Evolutionary conservation across 768 basidiomycete species (phyloP).

Genomic region (Asterophora parasitica): DNA sequence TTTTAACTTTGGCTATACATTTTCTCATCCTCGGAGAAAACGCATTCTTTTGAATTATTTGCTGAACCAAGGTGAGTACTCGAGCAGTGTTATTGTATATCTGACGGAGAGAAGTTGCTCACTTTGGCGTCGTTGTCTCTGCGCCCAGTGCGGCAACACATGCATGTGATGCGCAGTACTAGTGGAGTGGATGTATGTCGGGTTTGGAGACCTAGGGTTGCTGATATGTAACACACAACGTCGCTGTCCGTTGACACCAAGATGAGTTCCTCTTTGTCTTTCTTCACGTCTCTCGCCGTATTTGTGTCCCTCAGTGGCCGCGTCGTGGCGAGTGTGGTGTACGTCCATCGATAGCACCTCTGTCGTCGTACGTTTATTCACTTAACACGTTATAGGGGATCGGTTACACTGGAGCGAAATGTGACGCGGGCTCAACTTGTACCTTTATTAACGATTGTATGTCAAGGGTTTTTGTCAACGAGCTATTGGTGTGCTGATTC

Average conservation of each 20-base stretch:
- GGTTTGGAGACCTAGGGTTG: slow-evolving; percentile 19
- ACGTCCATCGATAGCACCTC: slow-evolving; percentile 15
- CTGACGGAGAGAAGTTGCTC: background rate
- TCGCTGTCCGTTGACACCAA: slow-evolving; percentile 4
- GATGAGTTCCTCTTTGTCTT: slow-evolving; percentile 27
- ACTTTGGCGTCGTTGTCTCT: background rate
- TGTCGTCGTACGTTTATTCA: background rate
- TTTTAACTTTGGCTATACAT: background rate
- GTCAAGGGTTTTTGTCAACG: too few relatives aligned
- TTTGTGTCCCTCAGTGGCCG: slow-evolving; percentile 24
- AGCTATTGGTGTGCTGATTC: background rate
- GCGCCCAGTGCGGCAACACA: background rate
- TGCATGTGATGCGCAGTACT: slow-evolving; percentile 16
- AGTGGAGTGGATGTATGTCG: slow-evolving; percentile 24
- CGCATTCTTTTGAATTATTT: background rate
- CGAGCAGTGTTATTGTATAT: slow-evolving; percentile 3
- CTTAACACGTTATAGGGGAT: slow-evolving; percentile 26
- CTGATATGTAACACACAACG: slow-evolving; percentile 8
- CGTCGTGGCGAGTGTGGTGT: slow-evolving; percentile 50
- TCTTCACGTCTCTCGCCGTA: slow-evolving; percentile 29
- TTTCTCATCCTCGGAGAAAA: slow-evolving; percentile 11
- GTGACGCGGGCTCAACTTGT: slow-evolving; percentile 41
- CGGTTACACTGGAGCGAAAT: slow-evolving; percentile 40
- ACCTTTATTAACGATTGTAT: slow-evolving; percentile 37
- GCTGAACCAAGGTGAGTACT: slow-evolving; percentile 16